These are phyloP conservation scores for Candida nemodendra DNA, from an alignment of 805 yeast genomes.

Conservation along the genomic window DNA sequence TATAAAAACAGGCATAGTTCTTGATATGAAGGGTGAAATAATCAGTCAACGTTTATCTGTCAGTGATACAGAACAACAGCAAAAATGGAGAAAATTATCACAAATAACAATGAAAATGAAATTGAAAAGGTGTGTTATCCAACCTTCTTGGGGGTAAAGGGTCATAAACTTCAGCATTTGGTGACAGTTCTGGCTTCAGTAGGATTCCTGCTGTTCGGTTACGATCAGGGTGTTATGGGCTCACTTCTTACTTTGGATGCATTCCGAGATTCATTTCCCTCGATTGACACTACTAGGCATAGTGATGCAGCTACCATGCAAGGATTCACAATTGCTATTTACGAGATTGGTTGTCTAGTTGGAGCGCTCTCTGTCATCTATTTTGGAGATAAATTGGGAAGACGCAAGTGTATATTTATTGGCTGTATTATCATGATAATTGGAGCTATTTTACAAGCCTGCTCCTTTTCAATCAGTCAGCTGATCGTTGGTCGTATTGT, in stretches of 20 bases:
- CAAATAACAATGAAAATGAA: too few relatives aligned
- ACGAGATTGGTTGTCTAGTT: constrained; percentile 44
- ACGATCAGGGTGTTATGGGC: too few relatives aligned
- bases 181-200: too few relatives aligned
- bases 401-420: constrained; percentile 35
- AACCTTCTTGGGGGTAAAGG: too few relatives aligned
- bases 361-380: constrained; percentile 41
- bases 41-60: too few relatives aligned
- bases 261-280: constrained; percentile 18
- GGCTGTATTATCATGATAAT: constrained; percentile 35
- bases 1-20: too few relatives aligned
- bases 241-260: constrained; percentile 18
- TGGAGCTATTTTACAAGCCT: constrained; percentile 22
- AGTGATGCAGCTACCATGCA: constrained; percentile 36
- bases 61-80: too few relatives aligned
- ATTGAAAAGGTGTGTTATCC: too few relatives aligned
- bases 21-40: too few relatives aligned
- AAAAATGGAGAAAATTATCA: too few relatives aligned
- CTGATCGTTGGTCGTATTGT: constrained; percentile 31
- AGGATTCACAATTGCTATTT: constrained; percentile 48
- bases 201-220: too few relatives aligned
- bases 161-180: too few relatives aligned
- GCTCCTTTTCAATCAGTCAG: constrained; percentile 15
- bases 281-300: constrained; percentile 15
- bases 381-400: constrained; percentile 39